phyloP scores from a whole-genome alignment of 1,284 basidiomycete species.

The Puccinia coronata region DNA sequence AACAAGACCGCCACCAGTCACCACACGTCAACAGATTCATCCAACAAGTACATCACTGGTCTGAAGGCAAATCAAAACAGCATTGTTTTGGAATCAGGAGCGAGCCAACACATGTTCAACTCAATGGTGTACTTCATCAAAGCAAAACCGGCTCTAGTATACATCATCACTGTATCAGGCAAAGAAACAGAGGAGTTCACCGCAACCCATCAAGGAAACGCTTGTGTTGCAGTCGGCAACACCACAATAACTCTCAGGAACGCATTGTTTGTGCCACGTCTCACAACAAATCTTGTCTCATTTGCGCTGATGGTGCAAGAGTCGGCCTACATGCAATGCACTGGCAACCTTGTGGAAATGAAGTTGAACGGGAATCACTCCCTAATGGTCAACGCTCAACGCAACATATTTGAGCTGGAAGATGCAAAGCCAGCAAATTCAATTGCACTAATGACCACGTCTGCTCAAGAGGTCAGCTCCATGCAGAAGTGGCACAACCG shows the following conservation, averaged over 20 bases:
- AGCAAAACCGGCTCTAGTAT: background rate
- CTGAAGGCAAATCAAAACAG: no score
- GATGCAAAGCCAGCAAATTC: no score
- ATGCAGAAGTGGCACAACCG: background rate
- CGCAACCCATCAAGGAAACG: background rate
- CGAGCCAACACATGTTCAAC: constrained; percentile 23
- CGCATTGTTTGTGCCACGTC: background rate
- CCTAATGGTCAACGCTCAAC: background rate
- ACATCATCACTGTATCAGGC: background rate
- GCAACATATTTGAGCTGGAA: background rate
- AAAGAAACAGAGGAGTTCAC: background rate
- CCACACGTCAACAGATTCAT: no score
- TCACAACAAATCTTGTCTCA: background rate
- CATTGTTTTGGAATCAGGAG: background rate
- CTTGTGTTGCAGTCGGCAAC: background rate
- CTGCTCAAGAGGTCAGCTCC: background rate
- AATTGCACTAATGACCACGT: background rate
- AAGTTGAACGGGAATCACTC: no score
- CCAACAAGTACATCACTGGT: no score
- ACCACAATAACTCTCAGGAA: background rate
- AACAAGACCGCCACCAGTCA: no score
- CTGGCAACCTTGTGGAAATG: background rate
- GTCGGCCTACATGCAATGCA: background rate
- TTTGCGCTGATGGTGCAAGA: background rate
- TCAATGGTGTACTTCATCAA: background rate